Evolutionary conservation across 768 basidiomycete species (phyloP).

Genomic region (Psilocybe subaeruginosa): DNA sequence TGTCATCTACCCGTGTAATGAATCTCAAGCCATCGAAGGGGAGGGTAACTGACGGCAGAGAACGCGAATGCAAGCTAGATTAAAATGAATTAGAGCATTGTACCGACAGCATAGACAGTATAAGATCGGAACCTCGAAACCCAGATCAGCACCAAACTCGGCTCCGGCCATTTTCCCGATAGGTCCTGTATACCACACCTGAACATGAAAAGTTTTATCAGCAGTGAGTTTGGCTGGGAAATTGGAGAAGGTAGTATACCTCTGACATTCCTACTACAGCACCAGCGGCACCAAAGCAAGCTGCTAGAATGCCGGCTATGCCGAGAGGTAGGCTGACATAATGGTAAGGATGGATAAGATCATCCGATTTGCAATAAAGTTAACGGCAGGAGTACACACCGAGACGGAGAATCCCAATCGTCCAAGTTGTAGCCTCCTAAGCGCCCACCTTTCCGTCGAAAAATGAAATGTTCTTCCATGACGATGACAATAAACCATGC

Average conservation of each 20-base stretch:
- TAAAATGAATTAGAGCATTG: not conserved
- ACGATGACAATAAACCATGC: conserved; percentile 18
- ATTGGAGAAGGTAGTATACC: not conserved
- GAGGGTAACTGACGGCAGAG: conserved; percentile 17
- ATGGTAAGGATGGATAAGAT: not conserved
- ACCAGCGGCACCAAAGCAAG: conserved; percentile 18
- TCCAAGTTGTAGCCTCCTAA: conserved; percentile 20
- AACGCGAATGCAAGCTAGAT: conserved; percentile 16
- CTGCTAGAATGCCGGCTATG: conserved; percentile 15
- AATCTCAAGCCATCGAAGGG: conserved; percentile 20
- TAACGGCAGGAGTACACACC: conserved; percentile 1
- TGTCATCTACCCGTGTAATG: conserved; percentile 9
- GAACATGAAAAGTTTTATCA: no score
- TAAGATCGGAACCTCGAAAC: conserved; percentile 13
- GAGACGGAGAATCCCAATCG: conserved; percentile 17
- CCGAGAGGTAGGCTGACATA: conserved; percentile 15
- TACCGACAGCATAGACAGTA: not conserved
- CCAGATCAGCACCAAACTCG: conserved; percentile 18
- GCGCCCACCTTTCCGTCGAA: conserved; percentile 15
- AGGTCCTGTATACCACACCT: conserved; percentile 19
- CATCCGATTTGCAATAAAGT: not conserved
- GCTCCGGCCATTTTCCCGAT: conserved; percentile 18
- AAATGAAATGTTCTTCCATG: conserved; percentile 19
- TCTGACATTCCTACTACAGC: conserved; percentile 21
- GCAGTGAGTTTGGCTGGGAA: no score